phyloP scores from a whole-genome alignment of 176 grass and related monocot genomes.

The Musa itinerans region DNA sequence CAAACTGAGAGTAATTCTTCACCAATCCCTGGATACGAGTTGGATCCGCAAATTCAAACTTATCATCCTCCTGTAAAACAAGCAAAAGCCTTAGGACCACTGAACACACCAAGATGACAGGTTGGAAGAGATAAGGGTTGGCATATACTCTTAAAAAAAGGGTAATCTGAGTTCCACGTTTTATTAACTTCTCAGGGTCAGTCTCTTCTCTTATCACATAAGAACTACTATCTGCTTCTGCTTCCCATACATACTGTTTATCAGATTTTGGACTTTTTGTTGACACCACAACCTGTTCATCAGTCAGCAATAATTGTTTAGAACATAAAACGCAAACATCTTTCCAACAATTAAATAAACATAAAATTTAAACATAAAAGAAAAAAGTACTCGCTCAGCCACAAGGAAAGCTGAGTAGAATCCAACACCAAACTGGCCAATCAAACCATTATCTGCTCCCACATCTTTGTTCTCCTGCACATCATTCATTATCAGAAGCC shows the following conservation, averaged over 20 bases:
- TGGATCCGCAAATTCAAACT: slow-evolving; percentile 81
- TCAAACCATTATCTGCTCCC: slow-evolving; percentile 79
- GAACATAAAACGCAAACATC: neutral
- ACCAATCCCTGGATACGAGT: slow-evolving; percentile 64
- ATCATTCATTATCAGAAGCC: neutral
- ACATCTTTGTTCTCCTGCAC: slow-evolving; percentile 80
- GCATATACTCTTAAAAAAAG: slow-evolving; percentile 59
- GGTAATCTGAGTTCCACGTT: slow-evolving; percentile 81
- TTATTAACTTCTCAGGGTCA: slow-evolving; percentile 66
- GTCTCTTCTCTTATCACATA: slow-evolving; percentile 86
- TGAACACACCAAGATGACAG: slow-evolving; percentile 10
- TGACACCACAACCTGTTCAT: slow-evolving; percentile 59
- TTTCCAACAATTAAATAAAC: neutral
- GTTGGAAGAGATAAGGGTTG: slow-evolving; percentile 4
- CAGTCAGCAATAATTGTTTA: neutral
- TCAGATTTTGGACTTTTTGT: slow-evolving; percentile 86
- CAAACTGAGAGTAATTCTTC: slow-evolving; percentile 91
- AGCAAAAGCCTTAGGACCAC: neutral
- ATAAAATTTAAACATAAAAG: neutral
- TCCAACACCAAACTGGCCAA: slow-evolving; percentile 93
- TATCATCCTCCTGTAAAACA: slow-evolving; percentile 55
- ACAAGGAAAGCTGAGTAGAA: slow-evolving; percentile 96
- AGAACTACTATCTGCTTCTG: slow-evolving; percentile 78
- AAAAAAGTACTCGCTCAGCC: slow-evolving; percentile 38
- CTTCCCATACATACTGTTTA: slow-evolving; percentile 91